Evolutionary conservation across 2,329 filamentous ascomycete genomes (phyloP), one percentile per base, ranked within the genome.

Genomic region (Lachnellula willkommii): DNA sequence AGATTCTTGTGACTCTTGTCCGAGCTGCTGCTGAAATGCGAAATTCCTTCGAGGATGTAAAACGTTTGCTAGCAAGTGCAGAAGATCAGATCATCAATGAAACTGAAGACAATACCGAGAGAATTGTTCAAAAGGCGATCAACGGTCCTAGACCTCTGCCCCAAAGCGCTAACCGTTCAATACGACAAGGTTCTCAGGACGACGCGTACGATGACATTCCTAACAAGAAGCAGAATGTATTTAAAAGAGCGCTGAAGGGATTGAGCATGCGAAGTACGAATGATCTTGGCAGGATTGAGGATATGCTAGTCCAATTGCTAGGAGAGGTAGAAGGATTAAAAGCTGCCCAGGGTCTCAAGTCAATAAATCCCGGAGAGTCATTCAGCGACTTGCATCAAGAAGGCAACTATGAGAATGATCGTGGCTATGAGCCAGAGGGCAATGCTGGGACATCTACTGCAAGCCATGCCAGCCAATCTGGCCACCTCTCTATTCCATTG

Each of bases 1-100:
- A 99, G 72, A 96, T 99, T 54, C 78, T 99, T 17, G 90, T 96
- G 47, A 93, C 94, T 0, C 82, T 99, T 35, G 94, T 99, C 59
- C 87, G 93, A 57, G 92, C 91, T 53, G 93, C 94, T 4, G 87
- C 94, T 12, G 94, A 99, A 73, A 97, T 97, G 92, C 90, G 93
- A 61, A 95, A 89, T 64, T 95, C 90, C 0, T 95, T 97, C 69
- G 90, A 95, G 63, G 92, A 96, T 66, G 89, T 99, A 80, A 96
- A 94, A 77, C 88, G 87, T 61, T 87, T 95, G 68, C 88, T 99
- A 59, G 87, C 88, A 50, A 88, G 95, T 62, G 93, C 95, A 58
- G 93, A 96, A 68, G 89, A 90, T 57, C 82, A 91, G 67, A 88
- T 97, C 67, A 90, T 96, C 72, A 86, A 88, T 40, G 86, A 89